Evolutionary conservation across 208 protist genomes (phyloP).

Genomic region (Paratrypanosoma confusum): DNA sequence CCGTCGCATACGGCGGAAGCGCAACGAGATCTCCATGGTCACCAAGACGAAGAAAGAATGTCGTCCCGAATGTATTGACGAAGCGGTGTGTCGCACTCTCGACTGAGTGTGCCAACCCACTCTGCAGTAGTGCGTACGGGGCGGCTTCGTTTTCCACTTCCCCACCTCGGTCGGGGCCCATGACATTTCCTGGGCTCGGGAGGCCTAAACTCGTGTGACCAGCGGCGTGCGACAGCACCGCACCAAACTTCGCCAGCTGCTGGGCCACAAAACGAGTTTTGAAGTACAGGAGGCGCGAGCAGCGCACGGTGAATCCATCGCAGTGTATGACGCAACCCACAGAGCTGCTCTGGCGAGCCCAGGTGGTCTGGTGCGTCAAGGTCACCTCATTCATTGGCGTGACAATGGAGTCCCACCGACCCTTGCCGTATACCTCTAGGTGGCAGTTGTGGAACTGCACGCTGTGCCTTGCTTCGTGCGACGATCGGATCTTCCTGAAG

Average conservation of each 20-base stretch:
- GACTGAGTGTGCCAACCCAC: too few species aligned
- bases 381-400: conserved; percentile 21
- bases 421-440: conserved; percentile 49
- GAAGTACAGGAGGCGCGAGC: conserved; percentile 41
- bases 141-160: too few species aligned
- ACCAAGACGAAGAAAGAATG: conserved; percentile 35
- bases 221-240: background rate
- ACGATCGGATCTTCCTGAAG: too few species aligned
- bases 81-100: conserved; percentile 64
- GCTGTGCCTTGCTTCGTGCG: conserved; percentile 20
- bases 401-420: conserved; percentile 57
- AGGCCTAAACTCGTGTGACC: too few species aligned
- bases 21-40: conserved; percentile 11
- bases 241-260: conserved; percentile 7
- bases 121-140: too few species aligned
- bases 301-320: conserved; percentile 41
- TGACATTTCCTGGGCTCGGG: too few species aligned
- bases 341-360: conserved; percentile 44
- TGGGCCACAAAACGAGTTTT: conserved; percentile 44
- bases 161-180: too few species aligned
- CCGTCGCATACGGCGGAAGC: conserved; percentile 12
- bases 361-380: conserved; percentile 24
- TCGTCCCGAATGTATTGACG: conserved; percentile 44
- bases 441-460: conserved; percentile 19
- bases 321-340: conserved; percentile 20